Evolutionary conservation across 129 eudicot species (phyloP).

Genomic region (carrot (Daucus carota)): DNA sequence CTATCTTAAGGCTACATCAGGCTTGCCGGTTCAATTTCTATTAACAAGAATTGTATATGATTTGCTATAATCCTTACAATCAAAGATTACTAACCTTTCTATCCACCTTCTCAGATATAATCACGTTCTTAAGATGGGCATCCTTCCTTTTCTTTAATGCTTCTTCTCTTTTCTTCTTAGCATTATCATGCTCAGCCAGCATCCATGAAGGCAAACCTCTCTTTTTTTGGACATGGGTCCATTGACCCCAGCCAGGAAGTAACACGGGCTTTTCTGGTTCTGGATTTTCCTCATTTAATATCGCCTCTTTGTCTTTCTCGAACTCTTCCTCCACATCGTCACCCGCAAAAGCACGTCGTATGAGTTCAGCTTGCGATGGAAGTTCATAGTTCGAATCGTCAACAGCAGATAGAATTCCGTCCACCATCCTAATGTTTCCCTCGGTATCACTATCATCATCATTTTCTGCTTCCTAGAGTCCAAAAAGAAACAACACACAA

Average conservation of each 20-base stretch:
- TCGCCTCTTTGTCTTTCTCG: conserved; percentile 58
- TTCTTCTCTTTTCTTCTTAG: conserved; percentile 77
- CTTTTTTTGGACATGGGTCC: conserved; percentile 74
- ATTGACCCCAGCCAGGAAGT: conserved; percentile 98
- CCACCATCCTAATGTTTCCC: conserved; percentile 61
- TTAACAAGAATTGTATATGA: background rate
- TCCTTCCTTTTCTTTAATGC: conserved; percentile 73
- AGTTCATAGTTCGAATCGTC: conserved; percentile 61
- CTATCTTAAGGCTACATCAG: background rate
- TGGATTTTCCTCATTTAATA: conserved; percentile 75
- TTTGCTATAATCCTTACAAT: background rate
- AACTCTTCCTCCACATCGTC: conserved; percentile 94
- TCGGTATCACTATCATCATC: conserved; percentile 36
- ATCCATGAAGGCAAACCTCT: conserved; percentile 74
- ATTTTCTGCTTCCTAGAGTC: conserved; percentile 42
- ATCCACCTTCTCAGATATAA: conserved; percentile 84
- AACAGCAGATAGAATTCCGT: conserved; percentile 71
- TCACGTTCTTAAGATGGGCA: conserved; percentile 81
- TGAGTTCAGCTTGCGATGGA: conserved; percentile 87
- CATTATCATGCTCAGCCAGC: conserved; percentile 63
- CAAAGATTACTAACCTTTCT: conserved; percentile 59
- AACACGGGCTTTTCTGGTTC: conserved; percentile 79
- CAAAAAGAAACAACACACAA: background rate
- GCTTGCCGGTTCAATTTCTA: background rate
- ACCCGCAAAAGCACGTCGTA: conserved; percentile 90